A percentile compares a stretch with the other conserved stretches of the same genome.
Conservation (phyloP, 2,329 filamentous ascomycete species). For the Dothideomycetidae sp. region DNA sequence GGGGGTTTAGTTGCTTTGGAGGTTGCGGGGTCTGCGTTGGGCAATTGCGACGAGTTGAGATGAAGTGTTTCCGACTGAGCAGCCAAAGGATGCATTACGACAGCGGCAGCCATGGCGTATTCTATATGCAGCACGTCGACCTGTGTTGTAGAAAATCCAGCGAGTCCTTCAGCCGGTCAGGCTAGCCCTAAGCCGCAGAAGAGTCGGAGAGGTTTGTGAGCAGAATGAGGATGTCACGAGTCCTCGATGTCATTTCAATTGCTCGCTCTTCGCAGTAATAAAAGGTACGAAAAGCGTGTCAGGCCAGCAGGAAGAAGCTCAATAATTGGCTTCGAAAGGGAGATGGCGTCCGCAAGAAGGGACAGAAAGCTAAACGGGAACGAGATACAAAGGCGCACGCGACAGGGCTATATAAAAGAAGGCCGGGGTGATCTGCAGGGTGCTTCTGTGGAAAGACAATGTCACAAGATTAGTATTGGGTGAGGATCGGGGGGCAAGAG, state of each 20-base stretch:
- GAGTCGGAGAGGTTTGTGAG: slow-evolving; percentile 19
- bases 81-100: slow-evolving; percentile 34
- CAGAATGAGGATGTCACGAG: slow-evolving; percentile 22
- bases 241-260: slow-evolving; percentile 23
- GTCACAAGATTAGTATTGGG: too few species aligned
- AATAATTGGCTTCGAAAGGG: too few species aligned
- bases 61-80: slow-evolving; percentile 28
- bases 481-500: too few species aligned
- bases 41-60: slow-evolving; percentile 10
- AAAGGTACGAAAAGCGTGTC: too few species aligned
- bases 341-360: too few species aligned
- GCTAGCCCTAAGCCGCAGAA: slow-evolving; percentile 13
- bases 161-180: too few species aligned
- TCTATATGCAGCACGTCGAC: not conserved
- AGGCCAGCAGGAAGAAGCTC: too few species aligned
- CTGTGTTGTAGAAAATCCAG: too few species aligned
- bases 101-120: slow-evolving; percentile 31
- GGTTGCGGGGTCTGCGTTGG: slow-evolving; percentile 16
- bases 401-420: not conserved
- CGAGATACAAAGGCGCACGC: not conserved
- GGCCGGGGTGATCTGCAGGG: not conserved
- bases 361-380: too few species aligned
- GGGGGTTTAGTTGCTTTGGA: slow-evolving; percentile 6
- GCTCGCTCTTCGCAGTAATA: too few species aligned
- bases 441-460: too few species aligned